A percentile compares a stretch with the other conserved stretches of the same genome.
phyloP scores from a whole-genome alignment of 2,329 filamentous ascomycete species.

The Colletotrichum sp. region DNA sequence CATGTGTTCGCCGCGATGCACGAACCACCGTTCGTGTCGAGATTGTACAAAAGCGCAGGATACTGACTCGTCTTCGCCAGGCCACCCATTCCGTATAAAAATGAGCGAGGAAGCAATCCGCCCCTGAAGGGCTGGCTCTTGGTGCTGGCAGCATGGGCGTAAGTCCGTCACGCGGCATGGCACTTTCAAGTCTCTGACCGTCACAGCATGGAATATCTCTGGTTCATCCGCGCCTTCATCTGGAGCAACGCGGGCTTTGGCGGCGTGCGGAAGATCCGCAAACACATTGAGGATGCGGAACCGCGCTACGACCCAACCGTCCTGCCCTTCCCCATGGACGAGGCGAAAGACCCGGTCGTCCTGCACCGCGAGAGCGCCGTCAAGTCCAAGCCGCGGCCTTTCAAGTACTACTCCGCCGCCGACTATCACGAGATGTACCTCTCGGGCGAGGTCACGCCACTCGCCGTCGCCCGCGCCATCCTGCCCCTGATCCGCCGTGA shows the following conservation, averaged over 20 bases:
- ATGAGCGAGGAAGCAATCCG: slow-evolving; percentile 58
- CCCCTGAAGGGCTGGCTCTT: slow-evolving; percentile 61
- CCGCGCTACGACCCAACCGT: slow-evolving; percentile 53
- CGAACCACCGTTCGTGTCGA: background rate
- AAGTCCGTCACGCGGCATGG: slow-evolving; percentile 28
- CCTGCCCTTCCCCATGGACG: slow-evolving; percentile 42
- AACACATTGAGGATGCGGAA: slow-evolving; percentile 55
- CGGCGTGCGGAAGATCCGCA: slow-evolving; percentile 57
- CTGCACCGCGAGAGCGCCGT: slow-evolving; percentile 16
- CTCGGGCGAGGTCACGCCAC: slow-evolving; percentile 49
- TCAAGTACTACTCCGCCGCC: slow-evolving; percentile 39
- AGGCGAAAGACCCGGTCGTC: slow-evolving; percentile 45
- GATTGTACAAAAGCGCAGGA: background rate
- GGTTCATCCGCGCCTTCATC: slow-evolving; percentile 58
- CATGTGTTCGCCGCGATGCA: background rate
- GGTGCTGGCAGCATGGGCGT: slow-evolving; percentile 60
- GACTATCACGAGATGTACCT: slow-evolving; percentile 51
- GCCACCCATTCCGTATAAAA: slow-evolving; percentile 46
- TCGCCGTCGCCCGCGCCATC: slow-evolving; percentile 49
- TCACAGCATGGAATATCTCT: slow-evolving; percentile 60
- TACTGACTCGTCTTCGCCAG: slow-evolving; percentile 25
- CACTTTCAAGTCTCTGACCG: background rate
- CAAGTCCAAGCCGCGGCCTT: slow-evolving; percentile 7
- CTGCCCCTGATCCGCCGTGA: slow-evolving; percentile 50
- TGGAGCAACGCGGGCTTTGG: slow-evolving; percentile 71